Evolutionary conservation across 2,329 filamentous ascomycete species (phyloP).

Genomic region (Cordyceps tenuipes): DNA sequence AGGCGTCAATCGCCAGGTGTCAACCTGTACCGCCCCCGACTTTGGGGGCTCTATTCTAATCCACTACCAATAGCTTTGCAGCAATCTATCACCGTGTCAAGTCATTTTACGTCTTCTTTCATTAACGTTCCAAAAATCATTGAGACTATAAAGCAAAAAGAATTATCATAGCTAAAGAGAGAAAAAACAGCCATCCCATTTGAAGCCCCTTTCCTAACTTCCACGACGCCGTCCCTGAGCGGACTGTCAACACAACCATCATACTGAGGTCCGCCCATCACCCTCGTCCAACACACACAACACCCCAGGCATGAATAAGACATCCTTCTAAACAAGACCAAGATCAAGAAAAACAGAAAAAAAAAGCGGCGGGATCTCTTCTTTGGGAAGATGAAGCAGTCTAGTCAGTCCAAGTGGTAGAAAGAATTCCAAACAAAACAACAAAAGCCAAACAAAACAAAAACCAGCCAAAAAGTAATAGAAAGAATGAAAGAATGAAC

Average conservation of each 20-base stretch:
- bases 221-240: not conserved
- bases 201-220: not conserved
- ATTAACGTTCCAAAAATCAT: not conserved
- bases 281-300: not conserved
- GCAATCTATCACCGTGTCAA: not conserved
- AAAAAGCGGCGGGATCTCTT: conserved; percentile 21
- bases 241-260: not conserved
- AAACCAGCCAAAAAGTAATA: not conserved
- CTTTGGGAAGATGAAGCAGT: conserved; percentile 26
- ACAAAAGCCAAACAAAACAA: conserved; percentile 16
- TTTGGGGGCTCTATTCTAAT: not conserved
- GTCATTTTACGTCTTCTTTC: too few relatives aligned
- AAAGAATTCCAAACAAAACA: conserved; percentile 14
- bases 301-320: not conserved
- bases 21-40: not conserved
- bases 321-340: not conserved
- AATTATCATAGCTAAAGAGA: not conserved
- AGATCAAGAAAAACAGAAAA: conserved; percentile 5
- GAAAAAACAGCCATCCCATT: not conserved
- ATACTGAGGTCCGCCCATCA: not conserved
- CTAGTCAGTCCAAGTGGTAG: conserved; percentile 17
- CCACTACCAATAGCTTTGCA: not conserved
- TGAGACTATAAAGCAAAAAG: not conserved
- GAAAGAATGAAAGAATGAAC: not conserved
- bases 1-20: not conserved